Evolutionary conservation across 2,329 filamentous ascomycete genomes (phyloP).

Genomic region (Alternaria hordeiaustralica): DNA sequence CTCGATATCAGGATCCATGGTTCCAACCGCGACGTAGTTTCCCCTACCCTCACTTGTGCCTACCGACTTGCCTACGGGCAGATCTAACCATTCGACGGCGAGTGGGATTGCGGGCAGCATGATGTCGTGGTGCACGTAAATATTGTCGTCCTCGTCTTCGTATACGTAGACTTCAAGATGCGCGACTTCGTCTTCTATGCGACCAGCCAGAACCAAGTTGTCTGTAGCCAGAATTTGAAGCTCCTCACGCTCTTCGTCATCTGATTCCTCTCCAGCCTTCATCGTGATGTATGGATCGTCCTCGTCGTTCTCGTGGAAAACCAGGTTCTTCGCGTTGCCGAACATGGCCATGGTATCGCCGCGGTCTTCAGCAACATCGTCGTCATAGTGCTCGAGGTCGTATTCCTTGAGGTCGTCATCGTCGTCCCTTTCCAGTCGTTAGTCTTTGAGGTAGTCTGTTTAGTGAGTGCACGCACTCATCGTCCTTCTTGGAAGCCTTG

Average conservation of each 20-base stretch:
- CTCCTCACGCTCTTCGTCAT: constrained; percentile 90
- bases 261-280: constrained; percentile 69
- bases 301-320: constrained; percentile 92
- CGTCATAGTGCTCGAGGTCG: constrained; percentile 94
- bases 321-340: constrained; percentile 89
- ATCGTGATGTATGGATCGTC: constrained; percentile 97
- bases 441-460: constrained; percentile 6
- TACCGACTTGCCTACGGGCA: constrained; percentile 75
- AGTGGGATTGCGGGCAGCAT: constrained; percentile 98
- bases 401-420: constrained; percentile 96
- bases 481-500: constrained; percentile 29
- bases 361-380: constrained; percentile 74
- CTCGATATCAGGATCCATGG: constrained; percentile 98
- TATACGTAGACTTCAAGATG: constrained; percentile 98
- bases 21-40: constrained; percentile 94
- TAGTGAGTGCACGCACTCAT: constrained; percentile 20
- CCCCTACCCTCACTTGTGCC: constrained; percentile 67
- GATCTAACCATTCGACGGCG: constrained; percentile 92
- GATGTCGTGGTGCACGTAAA: constrained; percentile 99
- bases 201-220: constrained; percentile 88
- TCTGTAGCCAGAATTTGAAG: constrained; percentile 91
- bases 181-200: constrained; percentile 95
- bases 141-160: constrained; percentile 91
- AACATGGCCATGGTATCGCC: constrained; percentile 88
- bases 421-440: constrained; percentile 39